phyloP scores from a whole-genome alignment of 768 basidiomycete species.

The Phaffia australis region DNA sequence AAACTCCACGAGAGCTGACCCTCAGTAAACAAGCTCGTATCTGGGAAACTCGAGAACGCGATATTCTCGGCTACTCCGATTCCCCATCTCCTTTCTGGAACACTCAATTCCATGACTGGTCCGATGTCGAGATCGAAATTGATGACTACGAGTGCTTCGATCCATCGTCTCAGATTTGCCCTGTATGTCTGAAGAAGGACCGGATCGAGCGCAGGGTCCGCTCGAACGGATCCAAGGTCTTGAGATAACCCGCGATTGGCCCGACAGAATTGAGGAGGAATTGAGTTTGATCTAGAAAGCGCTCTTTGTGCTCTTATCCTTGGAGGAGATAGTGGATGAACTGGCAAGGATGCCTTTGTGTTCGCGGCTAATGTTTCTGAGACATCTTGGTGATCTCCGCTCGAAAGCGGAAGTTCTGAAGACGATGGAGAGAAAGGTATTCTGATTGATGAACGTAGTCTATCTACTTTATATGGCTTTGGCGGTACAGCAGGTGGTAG shows the following conservation, averaged over 20 bases:
- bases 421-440: not conserved
- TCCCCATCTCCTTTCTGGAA: slow-evolving; percentile 16
- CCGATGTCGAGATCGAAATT: slow-evolving; percentile 26
- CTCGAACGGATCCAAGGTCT: slow-evolving; percentile 1
- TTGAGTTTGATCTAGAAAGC: slow-evolving; percentile 21
- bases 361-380: not conserved
- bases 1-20: slow-evolving; percentile 78
- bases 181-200: slow-evolving; percentile 3
- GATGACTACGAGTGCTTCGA: slow-evolving; percentile 11
- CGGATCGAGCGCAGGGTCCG: not conserved
- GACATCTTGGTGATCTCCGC: not conserved
- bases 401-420: not conserved
- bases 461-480: too few species aligned
- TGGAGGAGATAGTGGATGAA: not conserved
- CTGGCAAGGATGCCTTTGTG: not conserved
- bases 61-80: slow-evolving; percentile 22
- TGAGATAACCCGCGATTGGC: not conserved
- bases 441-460: not conserved
- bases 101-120: slow-evolving; percentile 11
- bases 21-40: slow-evolving; percentile 73
- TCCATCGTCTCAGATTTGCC: slow-evolving; percentile 15
- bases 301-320: slow-evolving; percentile 4
- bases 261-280: slow-evolving; percentile 5
- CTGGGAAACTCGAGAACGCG: slow-evolving; percentile 85
- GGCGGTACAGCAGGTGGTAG: not conserved